A percentile compares a stretch with the other conserved stretches of the same genome.
phyloP scores from a whole-genome alignment of 2,329 filamentous ascomycete species.

The Pyrenophora graminea region DNA sequence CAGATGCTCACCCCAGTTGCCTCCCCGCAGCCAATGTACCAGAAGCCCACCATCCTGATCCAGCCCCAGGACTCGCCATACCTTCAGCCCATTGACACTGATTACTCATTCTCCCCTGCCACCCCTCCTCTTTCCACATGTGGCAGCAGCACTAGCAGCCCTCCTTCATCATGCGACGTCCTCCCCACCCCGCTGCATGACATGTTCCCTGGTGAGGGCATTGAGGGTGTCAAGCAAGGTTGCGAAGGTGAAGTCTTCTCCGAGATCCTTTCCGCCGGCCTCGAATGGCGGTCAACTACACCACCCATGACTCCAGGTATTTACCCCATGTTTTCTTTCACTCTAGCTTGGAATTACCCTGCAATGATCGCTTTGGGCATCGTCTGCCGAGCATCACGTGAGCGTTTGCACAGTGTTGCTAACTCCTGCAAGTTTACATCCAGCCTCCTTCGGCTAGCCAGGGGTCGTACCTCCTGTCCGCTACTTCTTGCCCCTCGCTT shows the following conservation, averaged over 20 bases:
- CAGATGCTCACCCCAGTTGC: constrained; percentile 74
- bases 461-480: constrained; percentile 71
- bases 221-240: constrained; percentile 55
- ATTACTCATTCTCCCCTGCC: constrained; percentile 75
- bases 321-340: constrained; percentile 36
- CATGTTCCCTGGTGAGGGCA: constrained; percentile 61
- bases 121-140: constrained; percentile 86
- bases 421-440: constrained; percentile 61
- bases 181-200: constrained; percentile 83
- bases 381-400: not conserved
- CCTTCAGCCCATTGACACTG: constrained; percentile 71
- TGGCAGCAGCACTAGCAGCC: constrained; percentile 84
- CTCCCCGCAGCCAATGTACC: constrained; percentile 72
- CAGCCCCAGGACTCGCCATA: constrained; percentile 62
- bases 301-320: constrained; percentile 90
- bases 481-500: constrained; percentile 77
- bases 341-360: not conserved
- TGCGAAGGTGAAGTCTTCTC: constrained; percentile 71
- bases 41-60: constrained; percentile 74
- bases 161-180: constrained; percentile 72
- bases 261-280: constrained; percentile 72
- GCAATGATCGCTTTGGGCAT: not conserved
- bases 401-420: constrained; percentile 18
- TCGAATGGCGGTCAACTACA: constrained; percentile 77
- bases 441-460: constrained; percentile 69